phyloP scores from a whole-genome alignment of 768 basidiomycete species.

The Rhodotorula diobovata region DNA sequence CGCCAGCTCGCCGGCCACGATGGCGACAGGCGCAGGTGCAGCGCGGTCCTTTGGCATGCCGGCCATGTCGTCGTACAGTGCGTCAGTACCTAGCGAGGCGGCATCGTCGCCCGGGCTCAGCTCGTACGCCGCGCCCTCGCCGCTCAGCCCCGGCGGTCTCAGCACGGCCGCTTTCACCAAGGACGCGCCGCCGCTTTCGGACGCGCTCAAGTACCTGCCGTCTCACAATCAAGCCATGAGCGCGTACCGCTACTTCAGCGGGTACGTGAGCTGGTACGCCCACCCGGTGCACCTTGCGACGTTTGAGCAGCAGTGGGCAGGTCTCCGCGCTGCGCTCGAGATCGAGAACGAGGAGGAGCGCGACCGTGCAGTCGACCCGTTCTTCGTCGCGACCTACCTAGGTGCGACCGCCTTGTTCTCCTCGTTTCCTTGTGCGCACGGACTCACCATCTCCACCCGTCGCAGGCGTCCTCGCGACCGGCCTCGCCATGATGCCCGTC shows the following conservation, averaged over 20 bases:
- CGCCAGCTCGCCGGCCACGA: too few species aligned
- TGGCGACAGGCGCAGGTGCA: too few species aligned
- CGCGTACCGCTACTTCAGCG: conserved; percentile 18
- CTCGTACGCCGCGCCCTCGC: not conserved
- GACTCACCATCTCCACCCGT: too few species aligned
- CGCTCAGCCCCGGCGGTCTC: conserved; percentile 21
- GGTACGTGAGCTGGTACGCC: conserved; percentile 25
- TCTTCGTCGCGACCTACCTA: conserved; percentile 34
- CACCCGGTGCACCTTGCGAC: conserved; percentile 22
- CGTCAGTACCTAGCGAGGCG: not conserved
- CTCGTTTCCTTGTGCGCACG: too few species aligned
- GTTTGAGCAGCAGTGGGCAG: conserved; percentile 24
- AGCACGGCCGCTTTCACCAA: conserved; percentile 13
- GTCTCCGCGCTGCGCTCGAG: conserved; percentile 17
- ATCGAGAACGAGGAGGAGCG: conserved; percentile 18
- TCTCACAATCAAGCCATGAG: conserved; percentile 5
- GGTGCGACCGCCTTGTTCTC: too few species aligned
- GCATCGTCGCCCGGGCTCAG: not conserved
- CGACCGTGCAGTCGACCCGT: conserved; percentile 29
- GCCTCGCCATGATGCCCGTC: conserved; percentile 32
- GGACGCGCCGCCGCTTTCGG: conserved; percentile 21
- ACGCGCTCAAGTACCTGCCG: conserved; percentile 28
- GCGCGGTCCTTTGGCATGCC: not conserved
- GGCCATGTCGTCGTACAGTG: not conserved
- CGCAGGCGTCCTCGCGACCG: conserved; percentile 30